Conservation (phyloP, 2,329 filamentous ascomycete species). For the Hypoxylon sp. region DNA sequence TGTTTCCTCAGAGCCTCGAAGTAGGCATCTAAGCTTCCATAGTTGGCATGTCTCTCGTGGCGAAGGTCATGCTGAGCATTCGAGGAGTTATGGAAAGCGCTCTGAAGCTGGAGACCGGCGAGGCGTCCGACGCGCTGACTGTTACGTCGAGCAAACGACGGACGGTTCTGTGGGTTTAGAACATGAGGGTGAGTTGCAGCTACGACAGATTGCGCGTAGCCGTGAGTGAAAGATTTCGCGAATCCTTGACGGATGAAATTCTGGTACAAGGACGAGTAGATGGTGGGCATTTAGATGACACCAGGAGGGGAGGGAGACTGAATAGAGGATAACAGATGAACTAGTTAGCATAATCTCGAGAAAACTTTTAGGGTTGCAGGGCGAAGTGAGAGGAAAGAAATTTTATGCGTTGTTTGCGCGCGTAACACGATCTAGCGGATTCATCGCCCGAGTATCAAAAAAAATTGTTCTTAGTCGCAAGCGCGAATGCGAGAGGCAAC, state of each 20-base stretch:
- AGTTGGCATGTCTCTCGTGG: conserved; percentile 63
- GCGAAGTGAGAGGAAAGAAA: neutral
- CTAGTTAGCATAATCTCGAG: conserved; percentile 42
- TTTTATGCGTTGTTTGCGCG: conserved; percentile 4
- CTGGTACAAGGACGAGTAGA: conserved; percentile 77
- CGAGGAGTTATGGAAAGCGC: conserved; percentile 77
- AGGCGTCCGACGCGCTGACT: conserved; percentile 69
- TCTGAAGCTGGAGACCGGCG: conserved; percentile 78
- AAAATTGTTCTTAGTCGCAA: conserved; percentile 13
- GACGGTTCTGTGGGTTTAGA: conserved; percentile 80
- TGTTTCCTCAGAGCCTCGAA: conserved; percentile 89
- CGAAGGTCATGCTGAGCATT: conserved; percentile 71
- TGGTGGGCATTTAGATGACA: conserved; percentile 91
- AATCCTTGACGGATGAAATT: conserved; percentile 97
- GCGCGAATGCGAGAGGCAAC: conserved; percentile 20
- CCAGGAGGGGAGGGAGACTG: conserved; percentile 72
- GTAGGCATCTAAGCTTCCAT: conserved; percentile 87
- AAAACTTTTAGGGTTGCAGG: neutral
- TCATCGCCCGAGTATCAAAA: conserved; percentile 12
- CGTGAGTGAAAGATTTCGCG: conserved; percentile 96
- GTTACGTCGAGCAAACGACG: conserved; percentile 72
- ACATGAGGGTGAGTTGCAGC: conserved; percentile 87
- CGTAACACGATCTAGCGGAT: conserved; percentile 4
- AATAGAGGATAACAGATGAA: conserved; percentile 47
- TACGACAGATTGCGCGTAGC: conserved; percentile 97